Evolutionary conservation across 495 filamentous ascomycete species (phyloP), one percentile per base, ranked within the genome.

Genomic region (Talaromyces wortmannii): DNA sequence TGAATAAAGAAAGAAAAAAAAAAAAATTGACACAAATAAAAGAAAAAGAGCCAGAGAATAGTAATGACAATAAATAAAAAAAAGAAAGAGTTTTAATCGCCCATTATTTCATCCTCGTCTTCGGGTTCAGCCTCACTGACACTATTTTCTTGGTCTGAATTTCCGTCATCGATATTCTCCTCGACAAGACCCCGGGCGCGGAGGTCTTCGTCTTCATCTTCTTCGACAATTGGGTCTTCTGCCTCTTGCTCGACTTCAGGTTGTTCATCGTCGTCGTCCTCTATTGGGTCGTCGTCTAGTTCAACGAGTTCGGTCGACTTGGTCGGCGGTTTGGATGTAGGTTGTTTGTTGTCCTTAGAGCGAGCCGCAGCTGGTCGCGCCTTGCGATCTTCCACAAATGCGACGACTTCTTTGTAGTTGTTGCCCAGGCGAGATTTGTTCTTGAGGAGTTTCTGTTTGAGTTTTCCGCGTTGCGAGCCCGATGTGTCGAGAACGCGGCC

Each of bases 341-440:
- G 68, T n/a, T 71, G 55, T 55, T 77, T 79, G 55, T 82, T 80
- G 7, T 73, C 73, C 56, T 80, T 83, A 7, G 68, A 68, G 32
- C 54, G 59, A 11, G 63, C 59, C 69, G 77, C 57, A 57, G 50
- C 63, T 74, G 76, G 59, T 67, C 73, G 62, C 74, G 81, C 32
- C 60, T 79, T 80, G 31, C 69, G 71, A 58, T 85, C 82, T 58
- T 90, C 89, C 2, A 97, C 64, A 61, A 83, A 88, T 13, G 78
- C 81, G 12, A 96, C 69, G 6, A 95, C 83, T 59, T 90, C 89
- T 59, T 81, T 83, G 67, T 89, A 88, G 61, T 91, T 92, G 5
- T 72, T 67, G 0, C 91, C 90, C 7, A 96, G 71, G 57, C 72
- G 75, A 16, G 66, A 67, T 60, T 81, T 83, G 64, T 96, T 91